Evolutionary conservation across 306 rosid species (phyloP), one percentile per base, ranked within the genome.

Genomic region (Quercus glauca): DNA sequence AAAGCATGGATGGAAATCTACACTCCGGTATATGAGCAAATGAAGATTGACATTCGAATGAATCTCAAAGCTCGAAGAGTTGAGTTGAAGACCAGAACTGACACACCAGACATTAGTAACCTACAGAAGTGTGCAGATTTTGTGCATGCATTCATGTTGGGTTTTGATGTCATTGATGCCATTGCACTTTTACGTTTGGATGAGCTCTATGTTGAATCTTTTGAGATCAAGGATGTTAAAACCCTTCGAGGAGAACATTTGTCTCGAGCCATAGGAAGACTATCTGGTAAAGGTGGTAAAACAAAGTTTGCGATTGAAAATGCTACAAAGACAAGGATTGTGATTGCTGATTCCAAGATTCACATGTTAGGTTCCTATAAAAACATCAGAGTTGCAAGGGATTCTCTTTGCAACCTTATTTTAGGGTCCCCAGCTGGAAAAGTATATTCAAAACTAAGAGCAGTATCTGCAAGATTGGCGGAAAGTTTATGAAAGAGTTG

Each of bases 221-320:
- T 93, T 83, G 98, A 93, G 87, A 90, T 90, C 82, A 93, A 93
- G 86, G 98, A 93, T 68, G 98, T 91, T 12, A 93, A 93, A 77
- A 93, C 93, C 8, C 93, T 93, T 6, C 70, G 89, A 61, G 92
- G 98, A 0, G 95, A 90, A 85, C 98, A 93, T 84, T 84, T 93
- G 86, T 93, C 98, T 31, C 94, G 97, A 26, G 98, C 98, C 49
- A 87, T 93, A 58, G 98, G 97, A 55, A 90, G 95, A 84, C 78
- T 93, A 28, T 91, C 98, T 2, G 97, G 97, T 57, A 93, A 93
- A 86, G 97, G 93, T 18, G 98, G 95, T 26, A 93, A 92, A 82
- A 93, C 97, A 0, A 93, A 91, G 78, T 93, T 93, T 20, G 93
- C 98, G 0, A 93, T 90, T 52, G 98, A 92, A 87, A 93, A 93